Evolutionary conservation across 306 rosid genomes (phyloP), one percentile per base, ranked within the genome.

Genomic region (Cucumis melo): DNA sequence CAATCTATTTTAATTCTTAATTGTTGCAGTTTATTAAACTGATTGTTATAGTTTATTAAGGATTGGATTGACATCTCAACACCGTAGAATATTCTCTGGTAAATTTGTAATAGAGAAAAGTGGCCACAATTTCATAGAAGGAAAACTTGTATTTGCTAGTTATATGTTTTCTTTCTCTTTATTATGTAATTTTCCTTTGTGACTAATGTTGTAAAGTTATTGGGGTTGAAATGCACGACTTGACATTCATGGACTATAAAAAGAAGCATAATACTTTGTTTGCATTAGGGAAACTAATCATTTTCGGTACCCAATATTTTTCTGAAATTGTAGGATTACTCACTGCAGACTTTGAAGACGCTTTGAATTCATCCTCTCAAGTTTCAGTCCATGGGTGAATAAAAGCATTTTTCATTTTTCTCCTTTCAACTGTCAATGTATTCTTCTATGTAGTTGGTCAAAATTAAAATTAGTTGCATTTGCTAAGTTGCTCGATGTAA

Each of bases 361-460:
- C 85, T 34, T 81, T 84, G 74, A 91, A 91, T 78, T 89, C 88
- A 10, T 82, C 85, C 50, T 83, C 87, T 79, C 83, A 85, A 78
- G 85, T 87, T 65, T 63, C 73, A 72, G 85, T 88, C 36, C 92
- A 87, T 58, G 97, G 93, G 97, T 91, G 81, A 59, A 80, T 19
- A n/a, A 58, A 73, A 53, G 53, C 54, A 61, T 65, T 19, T 17
- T 77, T 57, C 74, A 64, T 20, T 77, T 19, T 56, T 23, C 66
- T 46, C 24, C 21, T 27, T 24, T 27, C 39, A 3, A 36, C 41
- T 23, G 14, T 71, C 39, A 29, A 24, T 46, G 67, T 61, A 24
- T 42, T 7, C 34, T 41, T 21, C 17, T 39, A 12, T 14, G 54
- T 41, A 10, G 55, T 7, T 78, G 38, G 21, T 58, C 32, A 24